Evolutionary conservation across 805 yeast species (phyloP), one percentile per base, ranked within the genome.

Genomic region (Kuraishia borneana): DNA sequence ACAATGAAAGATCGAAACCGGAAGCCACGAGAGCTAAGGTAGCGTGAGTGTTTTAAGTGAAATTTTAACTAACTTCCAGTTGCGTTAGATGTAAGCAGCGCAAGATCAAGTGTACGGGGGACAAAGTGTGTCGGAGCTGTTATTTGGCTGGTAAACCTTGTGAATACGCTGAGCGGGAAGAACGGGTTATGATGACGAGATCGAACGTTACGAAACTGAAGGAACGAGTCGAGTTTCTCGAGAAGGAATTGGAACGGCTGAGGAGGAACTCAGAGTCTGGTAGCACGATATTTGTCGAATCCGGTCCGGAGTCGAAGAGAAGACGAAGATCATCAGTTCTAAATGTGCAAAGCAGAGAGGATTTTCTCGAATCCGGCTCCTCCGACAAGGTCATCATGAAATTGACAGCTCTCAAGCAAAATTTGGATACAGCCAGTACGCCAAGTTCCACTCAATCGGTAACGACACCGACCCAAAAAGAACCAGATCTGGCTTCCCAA

Each of bases 91-190:
- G 55, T 33, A 47, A 40, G 30, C 28, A 38, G 21, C 40, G 40
- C 21, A 50, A 48, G 34, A 40, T 40, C 6, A 42, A 38, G 34
- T 50, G 55, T 26, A 42, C 53, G 3, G 53, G 55, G 2, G 46
- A 42, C 18, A 37, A 31, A 5, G 32, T 26, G 14, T 50, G 55
- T 30, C 10, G 35, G 6, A 36, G 35, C 21, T 50, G 55, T 29
- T 14, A 5, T 3, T 37, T 30, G 4, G 10, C 39, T 9, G 34
- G 28, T 3, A 18, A 28, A 1, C 31, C 36, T 3, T 50, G 55
- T 30, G 42, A 43, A 13, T 50, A 48, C 32, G 32, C 39, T 2
- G 51, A 52, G 8, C 38, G 41, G 29, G 45, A 47, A 14, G 43
- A 35, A 27, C 39, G 51, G 18, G 39, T 48, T 9, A 43, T 50